Base-by-base conservation (phyloP, 1,139 yeast genomes). In the Blastobotrys arbuscula region DNA sequence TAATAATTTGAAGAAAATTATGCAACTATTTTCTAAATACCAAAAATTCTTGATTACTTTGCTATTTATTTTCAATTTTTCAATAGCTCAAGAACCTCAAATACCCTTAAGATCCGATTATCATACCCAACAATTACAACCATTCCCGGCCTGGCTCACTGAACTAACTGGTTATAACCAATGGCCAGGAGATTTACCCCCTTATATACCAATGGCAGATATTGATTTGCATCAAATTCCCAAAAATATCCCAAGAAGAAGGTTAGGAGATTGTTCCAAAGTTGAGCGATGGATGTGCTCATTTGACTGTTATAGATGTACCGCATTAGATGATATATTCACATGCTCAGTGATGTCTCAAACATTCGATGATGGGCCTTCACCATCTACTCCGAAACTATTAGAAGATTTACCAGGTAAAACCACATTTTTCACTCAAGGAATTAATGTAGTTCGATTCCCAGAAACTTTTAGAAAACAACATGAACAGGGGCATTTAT, bases 321-420 rank as follows among this genome's bases (percentile, higher is more conserved):
- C 82, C 16, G 77, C 82, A n/a, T 74, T 70, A 39, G 95, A 85
- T 64, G 97, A 89, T 60, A 79, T 85, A 5, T 77, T 73, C 59
- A 78, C 92, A 1, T 89, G 97, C 63, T 78, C 84, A 1, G 50
- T 55, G 8, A 53, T 90, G 42, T 80, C 90, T 0, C 97, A 90
- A 66, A 84, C 96, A 0, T 90, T 90, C 67, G 98, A 90, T 64
- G 97, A 92, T 65, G 97, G 98, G 0, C 98, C 98, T 1, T 78
- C 92, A 0, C 79, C 79, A 0, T 75, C 79, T 20, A 89, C 97
- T 0, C 68, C 76, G 2, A 74, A 73, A 50, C 71, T 90, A 40
- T 63, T 89, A 24, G 69, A 73, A 7, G 69, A 72, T 28, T 67
- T 89, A 52, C 66, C 71, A 6, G 73, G 71, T 50, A 78, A 75